Percentiles rank a stretch among this genome's conserved stretches.
These are phyloP conservation scores for Gaultheria prostrata DNA, from an alignment of 148 eudicot genomes.

Conservation along the genomic window DNA sequence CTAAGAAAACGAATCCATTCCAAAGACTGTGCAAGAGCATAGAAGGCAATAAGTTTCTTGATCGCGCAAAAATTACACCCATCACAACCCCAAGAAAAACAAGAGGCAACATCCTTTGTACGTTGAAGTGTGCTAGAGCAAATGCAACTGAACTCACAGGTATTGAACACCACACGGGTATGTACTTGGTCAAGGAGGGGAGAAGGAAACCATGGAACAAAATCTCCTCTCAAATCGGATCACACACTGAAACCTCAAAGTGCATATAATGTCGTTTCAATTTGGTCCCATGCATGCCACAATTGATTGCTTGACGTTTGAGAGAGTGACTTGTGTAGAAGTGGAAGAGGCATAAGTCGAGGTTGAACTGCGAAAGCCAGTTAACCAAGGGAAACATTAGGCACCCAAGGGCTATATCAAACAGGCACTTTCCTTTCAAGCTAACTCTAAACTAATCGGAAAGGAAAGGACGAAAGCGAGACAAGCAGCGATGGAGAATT, in stretches of 20 bases:
- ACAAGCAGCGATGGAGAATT: conserved; percentile 62
- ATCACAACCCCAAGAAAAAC: conserved; percentile 75
- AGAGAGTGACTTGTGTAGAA: conserved; percentile 62
- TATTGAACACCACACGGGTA: conserved; percentile 84
- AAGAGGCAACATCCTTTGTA: conserved; percentile 77
- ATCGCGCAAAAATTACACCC: conserved; percentile 69
- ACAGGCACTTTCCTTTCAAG: conserved; percentile 66
- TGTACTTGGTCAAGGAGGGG: conserved; percentile 79
- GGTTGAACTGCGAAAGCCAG: conserved; percentile 73
- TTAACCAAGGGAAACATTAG: conserved; percentile 86
- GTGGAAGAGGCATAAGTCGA: conserved; percentile 58
- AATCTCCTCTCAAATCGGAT: conserved; percentile 85
- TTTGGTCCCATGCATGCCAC: conserved; percentile 65
- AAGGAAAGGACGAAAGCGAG: conserved; percentile 75
- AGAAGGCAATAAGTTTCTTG: conserved; percentile 73
- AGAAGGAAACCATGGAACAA: conserved; percentile 80
- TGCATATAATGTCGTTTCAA: conserved; percentile 70
- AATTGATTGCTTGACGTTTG: conserved; percentile 82
- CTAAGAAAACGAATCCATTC: conserved; percentile 86
- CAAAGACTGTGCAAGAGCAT: conserved; percentile 83
- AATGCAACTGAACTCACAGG: conserved; percentile 71
- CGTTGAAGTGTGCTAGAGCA: conserved; percentile 82
- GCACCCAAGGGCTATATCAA: conserved; percentile 75
- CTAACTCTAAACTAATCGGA: conserved; percentile 71
- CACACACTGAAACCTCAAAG: conserved; percentile 72